Evolutionary conservation across 2,329 filamentous ascomycete species (phyloP), one percentile per base, ranked within the genome.

Genomic region (Bipolaris oryzae): DNA sequence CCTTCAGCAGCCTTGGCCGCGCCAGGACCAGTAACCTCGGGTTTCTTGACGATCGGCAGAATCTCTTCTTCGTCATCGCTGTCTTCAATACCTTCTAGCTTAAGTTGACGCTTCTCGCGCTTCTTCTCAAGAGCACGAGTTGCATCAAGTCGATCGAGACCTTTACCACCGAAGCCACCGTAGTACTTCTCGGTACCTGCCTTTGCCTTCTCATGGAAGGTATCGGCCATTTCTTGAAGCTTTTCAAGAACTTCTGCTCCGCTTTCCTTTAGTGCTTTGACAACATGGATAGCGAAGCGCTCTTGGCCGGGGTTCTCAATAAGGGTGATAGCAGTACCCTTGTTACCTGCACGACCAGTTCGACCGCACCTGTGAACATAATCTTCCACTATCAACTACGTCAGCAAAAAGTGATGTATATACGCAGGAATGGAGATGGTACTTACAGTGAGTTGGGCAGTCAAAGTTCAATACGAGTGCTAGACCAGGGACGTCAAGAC

Each of bases 381-480:
- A 72, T 98, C 95, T 77, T 99, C 95, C 60, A 96, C 49, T 51
- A 25, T 35, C 5, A 5, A 51, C 9, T 11, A 28, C 18, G 20
- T 51, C 35, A 51, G 49, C 28, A 13, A 31, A 16, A 2, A 4
- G 15, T 7, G 6, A 5, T 11, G 6, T 5, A 13, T 2, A 37
- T n/a, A 23, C 3, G 3, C 9, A 28, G 31, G 7, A 20, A n/a
- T 16, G 20, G 7, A 38, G 15, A 5, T 33, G 16, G 7, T 33
- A 44, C 49, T 51, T 51, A 51, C 49, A 78, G 78, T 98, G 93
- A 69, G 96, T 96, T 0, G 93, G 94, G 0, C 89, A 91, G 72
- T 97, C 93, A 73, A 92, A 97, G 77, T 98, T 98, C 78, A 99
- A 88, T 7, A 99, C 95, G 31, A 98, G 84, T 76, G 96, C 97